These are phyloP conservation scores for Pugionium cornutum DNA, from an alignment of 345 rosid species.

Conservation along the genomic window DNA sequence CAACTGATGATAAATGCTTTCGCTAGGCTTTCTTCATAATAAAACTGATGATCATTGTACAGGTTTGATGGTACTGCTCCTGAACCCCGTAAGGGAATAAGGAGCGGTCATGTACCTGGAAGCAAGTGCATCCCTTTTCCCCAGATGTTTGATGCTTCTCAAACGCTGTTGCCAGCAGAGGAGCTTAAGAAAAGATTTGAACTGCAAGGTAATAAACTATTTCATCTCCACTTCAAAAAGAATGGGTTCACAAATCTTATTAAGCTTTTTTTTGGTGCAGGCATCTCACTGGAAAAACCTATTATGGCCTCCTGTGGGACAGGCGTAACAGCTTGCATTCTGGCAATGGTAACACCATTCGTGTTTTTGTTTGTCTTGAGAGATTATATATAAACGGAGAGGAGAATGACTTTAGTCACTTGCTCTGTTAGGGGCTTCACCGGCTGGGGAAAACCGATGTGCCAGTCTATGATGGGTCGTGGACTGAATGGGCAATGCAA, in stretches of 20 bases:
- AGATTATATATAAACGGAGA: neutral
- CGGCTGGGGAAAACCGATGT: conserved; percentile 88
- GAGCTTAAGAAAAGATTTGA: conserved; percentile 83
- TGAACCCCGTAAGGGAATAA: conserved; percentile 91
- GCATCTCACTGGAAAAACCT: conserved; percentile 75
- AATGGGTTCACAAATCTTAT: neutral
- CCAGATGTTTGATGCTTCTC: conserved; percentile 83
- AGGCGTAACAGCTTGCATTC: conserved; percentile 85
- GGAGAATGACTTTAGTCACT: conserved; percentile 8
- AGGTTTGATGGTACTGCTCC: conserved; percentile 94
- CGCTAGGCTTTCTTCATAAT: neutral
- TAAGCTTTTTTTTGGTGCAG: conserved; percentile 44
- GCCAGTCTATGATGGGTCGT: conserved; percentile 91
- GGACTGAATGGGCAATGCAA: conserved; percentile 96
- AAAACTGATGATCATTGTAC: neutral
- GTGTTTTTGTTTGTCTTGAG: neutral
- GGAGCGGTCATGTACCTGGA: conserved; percentile 94
- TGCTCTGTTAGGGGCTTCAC: conserved; percentile 68
- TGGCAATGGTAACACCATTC: conserved; percentile 68
- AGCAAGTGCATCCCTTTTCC: conserved; percentile 92
- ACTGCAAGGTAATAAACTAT: conserved; percentile 65
- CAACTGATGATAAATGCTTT: too few species aligned
- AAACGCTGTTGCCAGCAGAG: conserved; percentile 70
- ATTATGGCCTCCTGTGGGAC: conserved; percentile 83
- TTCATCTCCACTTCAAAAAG: neutral